Percentiles rank a stretch among this genome's conserved stretches.
These are phyloP conservation scores for Alloteropsis semialata DNA, from an alignment of 176 grass and related monocot species.

Conservation along the genomic window DNA sequence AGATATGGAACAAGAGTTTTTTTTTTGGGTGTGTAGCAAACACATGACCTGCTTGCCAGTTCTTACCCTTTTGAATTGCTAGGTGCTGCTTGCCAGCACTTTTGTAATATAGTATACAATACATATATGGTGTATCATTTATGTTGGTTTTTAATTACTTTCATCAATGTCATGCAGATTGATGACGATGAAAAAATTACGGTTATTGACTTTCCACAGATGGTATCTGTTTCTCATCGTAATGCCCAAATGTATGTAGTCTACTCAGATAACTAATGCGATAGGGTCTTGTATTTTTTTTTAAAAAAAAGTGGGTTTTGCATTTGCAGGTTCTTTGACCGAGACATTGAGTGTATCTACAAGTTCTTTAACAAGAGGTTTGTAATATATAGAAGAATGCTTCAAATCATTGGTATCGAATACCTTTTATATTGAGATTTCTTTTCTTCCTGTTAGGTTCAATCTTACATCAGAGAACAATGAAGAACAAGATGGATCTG, in stretches of 20 bases:
- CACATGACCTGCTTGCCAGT: not conserved
- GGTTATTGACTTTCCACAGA: constrained; percentile 95
- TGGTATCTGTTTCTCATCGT: constrained; percentile 93
- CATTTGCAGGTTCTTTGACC: constrained; percentile 87
- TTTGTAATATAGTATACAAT: not conserved
- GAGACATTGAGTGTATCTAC: constrained; percentile 88
- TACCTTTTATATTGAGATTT: constrained; percentile 18
- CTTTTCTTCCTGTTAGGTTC: constrained; percentile 47
- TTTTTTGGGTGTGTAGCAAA: not conserved
- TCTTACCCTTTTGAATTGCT: not conserved
- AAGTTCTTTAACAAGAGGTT: constrained; percentile 97
- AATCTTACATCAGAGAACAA: constrained; percentile 70
- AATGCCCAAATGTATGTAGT: constrained; percentile 87
- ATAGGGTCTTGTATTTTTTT: not conserved
- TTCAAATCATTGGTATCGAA: not conserved
- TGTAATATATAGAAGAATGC: constrained; percentile 17
- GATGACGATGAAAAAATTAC: constrained; percentile 84
- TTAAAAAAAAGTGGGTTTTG: not conserved
- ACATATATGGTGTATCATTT: not conserved
- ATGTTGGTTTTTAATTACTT: not conserved
- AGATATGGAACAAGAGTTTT: not conserved
- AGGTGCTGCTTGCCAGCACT: not conserved
- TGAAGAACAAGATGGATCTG: constrained; percentile 39
- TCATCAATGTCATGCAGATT: constrained; percentile 47
- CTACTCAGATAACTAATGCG: constrained; percentile 8